Conservation (phyloP, 257 asterid genomes). For the Primulina huaijiensis region DNA sequence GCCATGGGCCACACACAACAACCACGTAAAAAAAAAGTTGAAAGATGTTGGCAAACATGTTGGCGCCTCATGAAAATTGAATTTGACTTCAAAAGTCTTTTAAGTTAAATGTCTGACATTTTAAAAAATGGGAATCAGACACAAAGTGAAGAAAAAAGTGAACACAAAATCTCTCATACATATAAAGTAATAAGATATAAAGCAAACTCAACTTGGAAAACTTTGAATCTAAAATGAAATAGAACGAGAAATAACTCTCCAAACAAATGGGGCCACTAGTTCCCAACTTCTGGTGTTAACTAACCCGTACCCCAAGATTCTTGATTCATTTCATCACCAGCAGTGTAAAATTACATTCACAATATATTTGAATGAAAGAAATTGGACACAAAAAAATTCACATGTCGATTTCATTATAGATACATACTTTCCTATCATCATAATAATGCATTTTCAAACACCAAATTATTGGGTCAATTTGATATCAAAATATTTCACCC, state of each 20-base stretch:
- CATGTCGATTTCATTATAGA: too few relatives aligned
- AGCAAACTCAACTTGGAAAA: conserved; percentile 22
- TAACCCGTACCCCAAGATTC: background rate
- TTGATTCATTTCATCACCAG: background rate
- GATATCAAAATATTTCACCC: background rate
- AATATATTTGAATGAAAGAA: background rate
- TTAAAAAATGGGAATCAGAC: conserved; percentile 29
- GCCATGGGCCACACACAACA: conserved; percentile 12
- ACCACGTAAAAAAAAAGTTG: conserved; percentile 6
- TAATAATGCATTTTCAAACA: background rate
- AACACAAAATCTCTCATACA: conserved; percentile 16
- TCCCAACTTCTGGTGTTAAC: background rate
- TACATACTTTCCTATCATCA: background rate
- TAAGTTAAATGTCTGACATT: conserved; percentile 29
- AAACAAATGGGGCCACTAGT: background rate
- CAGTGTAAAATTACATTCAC: background rate
- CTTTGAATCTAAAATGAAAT: conserved; percentile 27
- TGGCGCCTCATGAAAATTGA: conserved; percentile 41
- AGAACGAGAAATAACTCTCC: too few relatives aligned
- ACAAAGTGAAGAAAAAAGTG: conserved; percentile 35
- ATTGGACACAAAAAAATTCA: too few relatives aligned
- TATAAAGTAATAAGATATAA: conserved; percentile 23
- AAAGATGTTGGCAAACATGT: background rate
- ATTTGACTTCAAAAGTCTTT: conserved; percentile 23
- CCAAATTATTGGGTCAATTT: background rate